These are phyloP conservation scores for Durusdinium trenchii DNA, from an alignment of 73 alveolate genomes.

Conservation along the genomic window DNA sequence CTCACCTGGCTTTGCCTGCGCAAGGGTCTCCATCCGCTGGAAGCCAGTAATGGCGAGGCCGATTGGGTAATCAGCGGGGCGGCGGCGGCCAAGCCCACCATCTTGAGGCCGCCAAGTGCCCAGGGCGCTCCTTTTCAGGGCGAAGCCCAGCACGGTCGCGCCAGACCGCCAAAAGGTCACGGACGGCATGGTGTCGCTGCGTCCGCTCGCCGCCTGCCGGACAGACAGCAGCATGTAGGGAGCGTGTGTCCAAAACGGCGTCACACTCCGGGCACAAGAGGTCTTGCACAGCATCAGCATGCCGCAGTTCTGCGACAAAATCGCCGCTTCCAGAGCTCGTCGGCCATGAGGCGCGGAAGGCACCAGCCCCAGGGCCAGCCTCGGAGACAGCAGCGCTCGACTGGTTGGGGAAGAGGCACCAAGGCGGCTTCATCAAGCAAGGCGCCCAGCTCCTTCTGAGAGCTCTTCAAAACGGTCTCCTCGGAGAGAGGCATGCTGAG, in stretches of 20 bases:
- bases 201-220: constrained; percentile 45
- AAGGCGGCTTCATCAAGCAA: no score
- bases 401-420: no score
- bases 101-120: background rate
- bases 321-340: background rate
- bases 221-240: constrained; percentile 28
- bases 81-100: background rate
- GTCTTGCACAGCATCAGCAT: constrained; percentile 7
- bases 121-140: background rate
- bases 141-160: background rate
- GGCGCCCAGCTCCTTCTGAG: no score
- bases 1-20: no score
- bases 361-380: background rate
- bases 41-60: no score
- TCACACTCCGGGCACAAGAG: constrained; percentile 24
- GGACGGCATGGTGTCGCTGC: constrained; percentile 14
- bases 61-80: constrained; percentile 58
- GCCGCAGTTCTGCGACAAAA: background rate
- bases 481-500: no score
- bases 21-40: no score
- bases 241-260: no score
- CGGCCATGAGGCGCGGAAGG: background rate
- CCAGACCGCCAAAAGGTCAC: background rate
- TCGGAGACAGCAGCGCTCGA: background rate
- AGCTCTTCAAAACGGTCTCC: no score